A percentile compares a stretch with the other conserved stretches of the same genome.
phyloP scores from a whole-genome alignment of 805 yeast genomes.

The Jamesozyma spencerorum region DNA sequence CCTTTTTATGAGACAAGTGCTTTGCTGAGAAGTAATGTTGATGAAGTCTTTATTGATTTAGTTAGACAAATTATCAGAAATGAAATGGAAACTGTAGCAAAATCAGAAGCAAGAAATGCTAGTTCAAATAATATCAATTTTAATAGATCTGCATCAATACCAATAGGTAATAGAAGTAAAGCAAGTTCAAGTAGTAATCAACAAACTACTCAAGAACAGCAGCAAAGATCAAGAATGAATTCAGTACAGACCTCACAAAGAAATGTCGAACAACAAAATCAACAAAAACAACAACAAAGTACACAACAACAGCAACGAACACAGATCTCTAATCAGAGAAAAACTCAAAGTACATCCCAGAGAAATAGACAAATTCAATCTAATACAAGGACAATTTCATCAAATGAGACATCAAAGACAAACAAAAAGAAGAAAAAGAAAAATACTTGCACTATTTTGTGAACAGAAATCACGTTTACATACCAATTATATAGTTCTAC shows the following conservation, averaged over 20 bases:
- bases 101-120: slow-evolving; percentile 6
- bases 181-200: not conserved
- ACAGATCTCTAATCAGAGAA: not conserved
- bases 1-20: slow-evolving; percentile 94
- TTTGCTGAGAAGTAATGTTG: slow-evolving; percentile 79
- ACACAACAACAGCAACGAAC: not conserved
- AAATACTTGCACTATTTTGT: slow-evolving; percentile 4
- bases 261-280: not conserved
- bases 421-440: slow-evolving; percentile 5
- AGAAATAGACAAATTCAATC: not conserved
- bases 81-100: slow-evolving; percentile 22
- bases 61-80: slow-evolving; percentile 67
- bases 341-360: not conserved
- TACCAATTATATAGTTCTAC: too few relatives aligned
- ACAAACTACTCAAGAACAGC: not conserved
- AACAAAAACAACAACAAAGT: not conserved
- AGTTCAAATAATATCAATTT: not conserved
- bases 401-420: not conserved
- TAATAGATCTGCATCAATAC: slow-evolving; percentile 1
- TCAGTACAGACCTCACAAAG: not conserved
- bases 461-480: not conserved
- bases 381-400: not conserved
- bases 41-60: slow-evolving; percentile 80
- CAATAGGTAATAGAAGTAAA: not conserved
- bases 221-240: not conserved